Evolutionary conservation across 495 filamentous ascomycete genomes (phyloP).

Genomic region (Immersiella caudata): DNA sequence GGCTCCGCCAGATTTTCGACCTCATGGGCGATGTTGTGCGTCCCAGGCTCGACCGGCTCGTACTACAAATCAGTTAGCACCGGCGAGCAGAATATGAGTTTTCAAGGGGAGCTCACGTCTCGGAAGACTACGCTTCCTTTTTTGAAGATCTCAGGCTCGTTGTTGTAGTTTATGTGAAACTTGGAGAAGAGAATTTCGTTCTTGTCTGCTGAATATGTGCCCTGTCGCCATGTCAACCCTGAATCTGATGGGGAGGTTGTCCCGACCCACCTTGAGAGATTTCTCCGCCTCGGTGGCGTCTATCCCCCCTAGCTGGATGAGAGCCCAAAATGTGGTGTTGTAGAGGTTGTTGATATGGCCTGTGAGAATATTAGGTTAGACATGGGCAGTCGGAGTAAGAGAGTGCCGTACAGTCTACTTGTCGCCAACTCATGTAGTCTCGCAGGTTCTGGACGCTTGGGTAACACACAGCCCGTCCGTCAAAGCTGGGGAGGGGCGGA

Average conservation of each 20-base stretch:
- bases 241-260: conserved; percentile 17
- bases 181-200: conserved; percentile 92
- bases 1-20: conserved; percentile 45
- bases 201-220: conserved; percentile 82
- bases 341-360: conserved; percentile 98
- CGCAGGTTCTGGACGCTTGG: conserved; percentile 75
- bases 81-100: background rate
- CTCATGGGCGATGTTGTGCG: conserved; percentile 39
- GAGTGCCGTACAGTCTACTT: conserved; percentile 79
- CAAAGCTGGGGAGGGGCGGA: conserved; percentile 83
- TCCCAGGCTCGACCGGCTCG: conserved; percentile 55
- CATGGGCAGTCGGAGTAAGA: background rate
- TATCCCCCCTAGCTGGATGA: conserved; percentile 78
- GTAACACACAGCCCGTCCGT: conserved; percentile 88
- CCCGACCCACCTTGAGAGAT: conserved; percentile 63
- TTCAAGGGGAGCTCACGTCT: conserved; percentile 58
- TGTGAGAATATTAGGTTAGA: conserved; percentile 34
- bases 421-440: conserved; percentile 96
- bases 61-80: conserved; percentile 43
- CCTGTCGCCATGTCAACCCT: conserved; percentile 47
- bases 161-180: conserved; percentile 96
- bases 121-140: conserved; percentile 91
- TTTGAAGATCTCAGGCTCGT: conserved; percentile 87
- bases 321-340: conserved; percentile 94
- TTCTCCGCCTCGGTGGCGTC: conserved; percentile 76